Evolutionary conservation across 257 asterid genomes (phyloP).

Genomic region (Plantago ovata): DNA sequence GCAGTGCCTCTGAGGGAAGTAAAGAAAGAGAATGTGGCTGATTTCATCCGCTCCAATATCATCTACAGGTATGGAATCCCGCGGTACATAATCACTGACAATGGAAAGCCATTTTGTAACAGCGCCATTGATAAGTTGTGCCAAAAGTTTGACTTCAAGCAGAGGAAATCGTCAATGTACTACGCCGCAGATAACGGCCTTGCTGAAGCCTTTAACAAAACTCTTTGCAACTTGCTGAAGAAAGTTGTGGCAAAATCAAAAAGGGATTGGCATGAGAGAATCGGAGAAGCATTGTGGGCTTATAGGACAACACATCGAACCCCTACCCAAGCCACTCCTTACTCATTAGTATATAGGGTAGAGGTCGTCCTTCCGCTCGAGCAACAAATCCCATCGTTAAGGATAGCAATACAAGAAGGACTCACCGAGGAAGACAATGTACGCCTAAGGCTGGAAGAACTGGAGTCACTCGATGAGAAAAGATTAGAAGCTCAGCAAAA

Average conservation of each 20-base stretch:
- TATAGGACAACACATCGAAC: no score
- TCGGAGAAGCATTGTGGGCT: no score
- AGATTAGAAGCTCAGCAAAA: no score
- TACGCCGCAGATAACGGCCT: background rate
- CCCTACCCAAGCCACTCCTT: background rate
- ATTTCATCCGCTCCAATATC: background rate
- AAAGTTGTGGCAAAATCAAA: no score
- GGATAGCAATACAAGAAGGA: background rate
- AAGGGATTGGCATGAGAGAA: no score
- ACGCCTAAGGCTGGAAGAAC: background rate
- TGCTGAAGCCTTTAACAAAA: background rate
- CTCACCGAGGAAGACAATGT: slow-evolving; percentile 1
- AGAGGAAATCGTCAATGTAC: background rate
- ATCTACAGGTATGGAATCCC: background rate
- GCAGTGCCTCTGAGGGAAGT: background rate
- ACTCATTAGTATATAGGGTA: no score
- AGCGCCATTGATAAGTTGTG: background rate
- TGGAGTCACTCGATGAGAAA: background rate
- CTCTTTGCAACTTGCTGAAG: no score
- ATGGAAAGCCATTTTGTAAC: background rate
- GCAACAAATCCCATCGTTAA: background rate
- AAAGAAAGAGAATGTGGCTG: background rate
- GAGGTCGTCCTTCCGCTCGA: no score
- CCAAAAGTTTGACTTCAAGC: background rate
- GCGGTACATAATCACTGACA: background rate